These are phyloP conservation scores for Arabidopsis thaliana DNA, from an alignment of 345 rosid species.

Conservation along the genomic window TAIR10.1 NC_003075.7:12227001-12227500, in stretches of 20 bases:
- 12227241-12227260: constrained; percentile 62
- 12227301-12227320: neutral
- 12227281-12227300: constrained; percentile 71
- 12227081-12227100: constrained; percentile 68
- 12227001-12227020: neutral
- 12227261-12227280: constrained; percentile 57
- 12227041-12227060: neutral
- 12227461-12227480: constrained; percentile 20
- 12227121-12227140: constrained; percentile 68
- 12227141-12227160: constrained; percentile 57
- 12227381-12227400: constrained; percentile 60
- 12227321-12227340: neutral
- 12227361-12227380: constrained; percentile 31
- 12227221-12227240: constrained; percentile 66
- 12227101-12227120: constrained; percentile 69
- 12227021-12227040: neutral
- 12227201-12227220: constrained; percentile 69
- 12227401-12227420: constrained; percentile 53
- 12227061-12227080: constrained; percentile 77
- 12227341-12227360: neutral
- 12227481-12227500: neutral
- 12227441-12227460: constrained; percentile 70
- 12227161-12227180: constrained; percentile 55
- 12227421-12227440: constrained; percentile 60
- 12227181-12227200: constrained; percentile 61